Percentiles rank a stretch among this genome's conserved stretches.
Evolutionary conservation across 1,284 basidiomycete genomes (phyloP).

Genomic region (Ceratobasidium sp.): DNA sequence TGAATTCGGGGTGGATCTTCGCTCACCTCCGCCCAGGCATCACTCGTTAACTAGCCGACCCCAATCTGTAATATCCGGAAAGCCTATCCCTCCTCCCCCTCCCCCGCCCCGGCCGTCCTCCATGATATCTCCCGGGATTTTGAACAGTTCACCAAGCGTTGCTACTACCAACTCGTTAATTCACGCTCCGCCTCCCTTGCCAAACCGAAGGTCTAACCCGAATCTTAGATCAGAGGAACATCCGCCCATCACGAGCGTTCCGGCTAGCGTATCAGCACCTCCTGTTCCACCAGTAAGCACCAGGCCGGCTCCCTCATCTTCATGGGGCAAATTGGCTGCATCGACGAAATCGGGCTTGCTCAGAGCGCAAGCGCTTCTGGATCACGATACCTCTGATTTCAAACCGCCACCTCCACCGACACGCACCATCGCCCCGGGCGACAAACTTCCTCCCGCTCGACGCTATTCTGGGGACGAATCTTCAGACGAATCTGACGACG

Average conservation of each 20-base stretch:
- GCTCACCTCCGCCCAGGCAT: conserved; percentile 37
- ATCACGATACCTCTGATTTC: conserved; percentile 13
- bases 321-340: conserved; percentile 33
- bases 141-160: conserved; percentile 24
- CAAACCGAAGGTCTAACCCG: conserved; percentile 39
- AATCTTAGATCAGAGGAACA: conserved; percentile 32
- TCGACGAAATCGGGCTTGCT: not conserved
- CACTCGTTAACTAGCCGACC: conserved; percentile 39
- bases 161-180: conserved; percentile 12
- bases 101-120: conserved; percentile 36
- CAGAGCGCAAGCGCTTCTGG: conserved; percentile 3
- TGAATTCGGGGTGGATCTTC: conserved; percentile 33
- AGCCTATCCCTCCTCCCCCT: conserved; percentile 8
- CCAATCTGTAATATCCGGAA: conserved; percentile 14
- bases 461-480: conserved; percentile 63
- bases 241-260: not conserved
- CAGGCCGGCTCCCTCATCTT: conserved; percentile 14
- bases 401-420: conserved; percentile 71
- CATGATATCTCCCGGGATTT: conserved; percentile 13
- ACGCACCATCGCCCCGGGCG: conserved; percentile 72
- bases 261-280: conserved; percentile 25
- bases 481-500: conserved; percentile 42
- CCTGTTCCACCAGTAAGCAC: conserved; percentile 32
- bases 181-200: conserved; percentile 33
- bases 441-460: conserved; percentile 71